Conservation (phyloP, 164 flowering plant genomes). For the Berberis vulgaris region DNA sequence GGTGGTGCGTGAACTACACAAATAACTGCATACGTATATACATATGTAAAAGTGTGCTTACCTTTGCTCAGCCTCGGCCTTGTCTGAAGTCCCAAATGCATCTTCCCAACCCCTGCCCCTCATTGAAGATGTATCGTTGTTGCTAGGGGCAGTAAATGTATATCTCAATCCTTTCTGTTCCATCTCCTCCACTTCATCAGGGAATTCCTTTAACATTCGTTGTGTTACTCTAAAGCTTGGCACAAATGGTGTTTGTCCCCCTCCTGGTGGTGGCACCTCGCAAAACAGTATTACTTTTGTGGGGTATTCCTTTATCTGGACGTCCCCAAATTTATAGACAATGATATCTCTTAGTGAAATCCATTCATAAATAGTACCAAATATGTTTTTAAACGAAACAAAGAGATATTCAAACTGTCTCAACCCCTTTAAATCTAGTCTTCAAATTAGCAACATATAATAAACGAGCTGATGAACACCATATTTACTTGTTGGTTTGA, state of each 20-base stretch:
- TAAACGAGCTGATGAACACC: too few species aligned
- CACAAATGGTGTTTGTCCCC: conserved; percentile 60
- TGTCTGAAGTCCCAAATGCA: conserved; percentile 47
- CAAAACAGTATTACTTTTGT: conserved; percentile 45
- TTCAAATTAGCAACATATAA: too few species aligned
- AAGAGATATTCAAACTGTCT: too few species aligned
- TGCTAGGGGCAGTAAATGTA: conserved; percentile 41
- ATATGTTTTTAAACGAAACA: background rate
- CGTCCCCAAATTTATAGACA: background rate
- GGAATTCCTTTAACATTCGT: conserved; percentile 45
- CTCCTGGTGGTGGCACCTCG: conserved; percentile 52
- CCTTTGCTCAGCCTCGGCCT: conserved; percentile 31
- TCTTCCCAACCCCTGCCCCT: conserved; percentile 66
- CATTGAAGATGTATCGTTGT: conserved; percentile 39
- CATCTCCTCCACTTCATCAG: conserved; percentile 44
- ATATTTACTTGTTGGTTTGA: too few species aligned
- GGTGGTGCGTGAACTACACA: background rate
- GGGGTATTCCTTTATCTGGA: conserved; percentile 43
- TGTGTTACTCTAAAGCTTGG: conserved; percentile 51
- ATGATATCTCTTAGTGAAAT: background rate
- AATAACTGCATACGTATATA: background rate
- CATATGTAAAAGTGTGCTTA: background rate
- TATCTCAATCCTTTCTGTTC: conserved; percentile 44
- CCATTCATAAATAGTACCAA: background rate
- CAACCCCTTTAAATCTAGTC: too few species aligned